These are phyloP conservation scores for Babesia bovis DNA, from an alignment of 169 alveolate species.

Conservation along the genomic window DNA sequence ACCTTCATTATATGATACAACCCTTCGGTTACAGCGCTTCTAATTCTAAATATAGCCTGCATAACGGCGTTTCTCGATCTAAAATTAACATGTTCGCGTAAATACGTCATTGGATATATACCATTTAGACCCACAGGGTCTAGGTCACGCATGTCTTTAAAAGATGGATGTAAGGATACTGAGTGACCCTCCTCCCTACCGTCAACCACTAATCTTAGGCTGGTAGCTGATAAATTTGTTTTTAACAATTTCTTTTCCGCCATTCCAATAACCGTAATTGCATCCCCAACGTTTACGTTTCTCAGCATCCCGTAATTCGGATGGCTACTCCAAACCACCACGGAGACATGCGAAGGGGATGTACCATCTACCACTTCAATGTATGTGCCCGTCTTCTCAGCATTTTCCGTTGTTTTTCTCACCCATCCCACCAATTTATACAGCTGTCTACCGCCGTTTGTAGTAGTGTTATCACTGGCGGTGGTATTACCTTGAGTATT, in stretches of 20 bases:
- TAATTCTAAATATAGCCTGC: constrained; percentile 84
- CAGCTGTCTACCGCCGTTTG: too few relatives aligned
- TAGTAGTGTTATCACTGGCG: not conserved
- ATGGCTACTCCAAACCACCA: constrained; percentile 74
- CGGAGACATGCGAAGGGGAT: constrained; percentile 76
- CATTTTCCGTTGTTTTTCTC: constrained; percentile 72
- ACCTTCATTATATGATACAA: constrained; percentile 83
- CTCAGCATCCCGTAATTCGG: constrained; percentile 65
- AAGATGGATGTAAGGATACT: constrained; percentile 29
- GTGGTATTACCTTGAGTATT: not conserved
- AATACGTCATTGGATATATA: constrained; percentile 66
- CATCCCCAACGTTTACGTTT: constrained; percentile 80
- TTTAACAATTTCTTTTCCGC: constrained; percentile 76
- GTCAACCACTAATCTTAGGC: constrained; percentile 56
- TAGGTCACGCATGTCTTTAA: constrained; percentile 36
- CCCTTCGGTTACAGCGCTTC: constrained; percentile 82
- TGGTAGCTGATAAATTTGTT: constrained; percentile 64
- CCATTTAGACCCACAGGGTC: constrained; percentile 74
- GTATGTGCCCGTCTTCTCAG: constrained; percentile 80
- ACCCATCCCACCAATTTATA: constrained; percentile 65
- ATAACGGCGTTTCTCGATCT: constrained; percentile 73
- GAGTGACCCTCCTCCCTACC: constrained; percentile 57
- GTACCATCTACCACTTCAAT: constrained; percentile 89
- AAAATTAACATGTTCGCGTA: constrained; percentile 72
- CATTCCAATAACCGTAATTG: constrained; percentile 78